A percentile compares a stretch with the other conserved stretches of the same genome.
These are phyloP conservation scores for Botrytis aclada DNA, from an alignment of 2,329 filamentous ascomycete species.

Conservation along the genomic window DNA sequence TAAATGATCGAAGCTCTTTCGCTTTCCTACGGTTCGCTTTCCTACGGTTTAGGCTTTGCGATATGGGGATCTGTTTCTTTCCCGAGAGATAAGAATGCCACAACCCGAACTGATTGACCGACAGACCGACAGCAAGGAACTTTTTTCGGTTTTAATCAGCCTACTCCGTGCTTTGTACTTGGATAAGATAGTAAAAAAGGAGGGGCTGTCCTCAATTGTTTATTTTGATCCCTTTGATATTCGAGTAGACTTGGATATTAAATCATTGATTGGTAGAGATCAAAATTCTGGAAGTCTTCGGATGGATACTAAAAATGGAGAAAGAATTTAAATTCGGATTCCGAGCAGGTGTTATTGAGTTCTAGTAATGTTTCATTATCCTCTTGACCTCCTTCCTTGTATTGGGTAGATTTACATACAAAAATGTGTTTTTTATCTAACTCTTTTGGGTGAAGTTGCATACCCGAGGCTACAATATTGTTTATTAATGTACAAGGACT, in stretches of 20 bases:
- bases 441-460: constrained; percentile 1
- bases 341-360: not conserved
- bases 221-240: not conserved
- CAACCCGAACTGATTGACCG: not conserved
- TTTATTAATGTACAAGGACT: not conserved
- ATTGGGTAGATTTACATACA: not conserved
- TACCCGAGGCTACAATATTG: not conserved
- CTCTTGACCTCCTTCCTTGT: not conserved
- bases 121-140: not conserved
- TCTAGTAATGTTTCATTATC: not conserved
- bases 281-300: not conserved
- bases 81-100: constrained; percentile 6
- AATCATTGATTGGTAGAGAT: not conserved
- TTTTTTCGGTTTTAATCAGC: not conserved
- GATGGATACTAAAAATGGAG: not conserved
- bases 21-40: constrained; percentile 24
- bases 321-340: not conserved
- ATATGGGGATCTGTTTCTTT: not conserved
- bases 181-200: not conserved
- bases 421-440: not conserved
- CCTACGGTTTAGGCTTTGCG: constrained; percentile 26
- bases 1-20: constrained; percentile 19
- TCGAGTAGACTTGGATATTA: not conserved
- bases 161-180: not conserved
- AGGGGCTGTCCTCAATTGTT: not conserved